These are phyloP conservation scores for Coemansia aciculifera DNA, from an alignment of 192 early-diverging fungal species.

Conservation along the genomic window DNA sequence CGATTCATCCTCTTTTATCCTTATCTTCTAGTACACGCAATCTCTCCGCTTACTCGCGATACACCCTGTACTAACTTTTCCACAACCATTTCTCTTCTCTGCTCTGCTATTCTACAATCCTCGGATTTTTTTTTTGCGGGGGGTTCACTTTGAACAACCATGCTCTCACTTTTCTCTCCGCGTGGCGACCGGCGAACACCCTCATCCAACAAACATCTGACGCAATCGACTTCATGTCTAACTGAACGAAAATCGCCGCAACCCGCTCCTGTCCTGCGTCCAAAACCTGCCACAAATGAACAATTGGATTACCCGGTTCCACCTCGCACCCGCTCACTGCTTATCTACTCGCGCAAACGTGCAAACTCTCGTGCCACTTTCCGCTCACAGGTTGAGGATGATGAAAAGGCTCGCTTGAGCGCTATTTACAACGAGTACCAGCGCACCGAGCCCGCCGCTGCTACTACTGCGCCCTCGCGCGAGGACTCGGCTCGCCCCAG, in stretches of 20 bases:
- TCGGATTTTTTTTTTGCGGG: not conserved
- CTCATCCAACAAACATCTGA: not conserved
- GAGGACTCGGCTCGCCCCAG: slow-evolving; percentile 27
- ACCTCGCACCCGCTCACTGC: slow-evolving; percentile 42
- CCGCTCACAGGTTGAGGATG: slow-evolving; percentile 40
- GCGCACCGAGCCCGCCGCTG: slow-evolving; percentile 12
- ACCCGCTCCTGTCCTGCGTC: slow-evolving; percentile 1
- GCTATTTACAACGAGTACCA: slow-evolving; percentile 40
- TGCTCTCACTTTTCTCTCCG: slow-evolving; percentile 42
- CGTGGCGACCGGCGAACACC: slow-evolving; percentile 34
- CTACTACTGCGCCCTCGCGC: slow-evolving; percentile 10
- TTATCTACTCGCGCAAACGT: slow-evolving; percentile 18
- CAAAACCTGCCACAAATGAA: slow-evolving; percentile 10
- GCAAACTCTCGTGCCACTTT: slow-evolving; percentile 6
- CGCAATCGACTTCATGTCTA: slow-evolving; percentile 10
- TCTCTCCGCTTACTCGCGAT: not conserved
- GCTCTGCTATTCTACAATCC: not conserved
- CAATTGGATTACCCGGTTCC: slow-evolving; percentile 27
- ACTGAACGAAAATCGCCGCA: slow-evolving; percentile 20
- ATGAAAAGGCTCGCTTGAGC: slow-evolving; percentile 38
- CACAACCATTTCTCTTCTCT: not conserved
- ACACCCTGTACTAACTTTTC: not conserved
- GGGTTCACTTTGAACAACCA: slow-evolving; percentile 1
- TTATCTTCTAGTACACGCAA: not conserved
- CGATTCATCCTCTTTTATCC: not conserved